These are phyloP conservation scores for Leishmania aethiopica DNA, from an alignment of 208 protist species.

Conservation along the genomic window DNA sequence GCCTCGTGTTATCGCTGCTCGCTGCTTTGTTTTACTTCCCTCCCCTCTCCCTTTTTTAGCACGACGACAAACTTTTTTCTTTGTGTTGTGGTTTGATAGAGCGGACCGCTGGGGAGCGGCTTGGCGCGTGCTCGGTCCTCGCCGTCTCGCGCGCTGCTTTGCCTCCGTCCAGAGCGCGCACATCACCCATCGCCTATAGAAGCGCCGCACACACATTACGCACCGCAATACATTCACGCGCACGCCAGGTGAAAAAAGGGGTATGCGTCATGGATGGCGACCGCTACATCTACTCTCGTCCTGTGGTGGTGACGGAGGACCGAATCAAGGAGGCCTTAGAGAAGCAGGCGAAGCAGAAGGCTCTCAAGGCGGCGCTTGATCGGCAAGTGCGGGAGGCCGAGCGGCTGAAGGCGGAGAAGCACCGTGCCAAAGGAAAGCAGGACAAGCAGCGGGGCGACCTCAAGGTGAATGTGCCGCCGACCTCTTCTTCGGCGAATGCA, in stretches of 20 bases:
- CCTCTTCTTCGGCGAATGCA: not conserved
- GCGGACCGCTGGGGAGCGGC: too few relatives aligned
- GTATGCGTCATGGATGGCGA: slow-evolving; percentile 16
- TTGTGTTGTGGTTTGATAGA: not conserved
- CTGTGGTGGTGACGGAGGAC: slow-evolving; percentile 66
- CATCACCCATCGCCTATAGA: not conserved
- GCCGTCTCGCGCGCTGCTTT: not conserved
- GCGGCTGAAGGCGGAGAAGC: slow-evolving; percentile 30
- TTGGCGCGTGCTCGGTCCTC: not conserved
- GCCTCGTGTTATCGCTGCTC: not conserved
- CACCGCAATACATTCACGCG: not conserved
- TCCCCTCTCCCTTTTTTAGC: not conserved
- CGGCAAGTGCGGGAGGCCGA: slow-evolving; percentile 59
- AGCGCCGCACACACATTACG: not conserved
- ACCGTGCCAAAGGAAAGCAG: slow-evolving; percentile 22
- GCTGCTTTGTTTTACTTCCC: not conserved
- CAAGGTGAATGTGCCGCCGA: slow-evolving; percentile 1
- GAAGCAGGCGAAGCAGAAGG: slow-evolving; percentile 70
- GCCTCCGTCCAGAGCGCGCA: not conserved
- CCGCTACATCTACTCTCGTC: slow-evolving; percentile 46
- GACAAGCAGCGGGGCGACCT: not conserved
- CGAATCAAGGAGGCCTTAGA: slow-evolving; percentile 51
- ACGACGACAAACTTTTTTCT: not conserved
- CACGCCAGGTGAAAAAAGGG: not conserved
- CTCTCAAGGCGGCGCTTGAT: slow-evolving; percentile 66